Evolutionary conservation across 1,284 basidiomycete species (phyloP), one percentile per base, ranked within the genome.

Genomic region (Takashimella koratensis): DNA sequence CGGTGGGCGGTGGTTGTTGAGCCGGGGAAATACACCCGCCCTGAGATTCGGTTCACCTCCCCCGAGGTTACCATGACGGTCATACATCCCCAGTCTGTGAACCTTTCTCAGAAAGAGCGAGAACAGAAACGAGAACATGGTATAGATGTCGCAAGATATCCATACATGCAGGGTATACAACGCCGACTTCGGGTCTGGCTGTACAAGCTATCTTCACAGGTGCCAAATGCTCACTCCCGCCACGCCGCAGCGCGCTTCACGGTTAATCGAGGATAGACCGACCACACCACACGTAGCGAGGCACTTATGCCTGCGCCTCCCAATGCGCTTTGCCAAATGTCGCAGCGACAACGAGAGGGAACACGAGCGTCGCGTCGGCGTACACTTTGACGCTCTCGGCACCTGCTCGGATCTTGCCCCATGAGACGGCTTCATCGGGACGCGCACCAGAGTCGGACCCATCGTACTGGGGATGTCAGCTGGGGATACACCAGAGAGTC

Each of bases 371-470:
- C 5, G 90, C 90, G 64, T 84, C 82, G 43, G 80, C 80, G 60
- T 80, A 82, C 3, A 80, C 78, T 82, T 98, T 98, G 53, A 98
- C 89, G 25, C 88, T 83, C 75, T 96, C 86, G 0, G 95, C 87
- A 11, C 86, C 87, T 24, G 88, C 87, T 45, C 91, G 84, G 62
- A 98, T 97, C 79, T 98, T 99, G 4, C 95, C 96, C 95, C 95
- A 99, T n/a, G 90, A 95, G 20, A 99, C 85, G 3, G 95, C 96
- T 75, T 99, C 95, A 68, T 99, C 96, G 16, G 96, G 96, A 54
- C 92, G 81, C 16, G 96, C 96, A 11, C 95, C 96, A 11, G 93
- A 94, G 75, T 99, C 95, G 3, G 93, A 96, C 0, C 95, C 95
- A 70, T 98, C 96, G 66, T 98, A 98, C 78, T 73, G 27, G 8